These are phyloP conservation scores for Fusarium goolgardi DNA, from an alignment of 2,329 filamentous ascomycete genomes.

Conservation along the genomic window DNA sequence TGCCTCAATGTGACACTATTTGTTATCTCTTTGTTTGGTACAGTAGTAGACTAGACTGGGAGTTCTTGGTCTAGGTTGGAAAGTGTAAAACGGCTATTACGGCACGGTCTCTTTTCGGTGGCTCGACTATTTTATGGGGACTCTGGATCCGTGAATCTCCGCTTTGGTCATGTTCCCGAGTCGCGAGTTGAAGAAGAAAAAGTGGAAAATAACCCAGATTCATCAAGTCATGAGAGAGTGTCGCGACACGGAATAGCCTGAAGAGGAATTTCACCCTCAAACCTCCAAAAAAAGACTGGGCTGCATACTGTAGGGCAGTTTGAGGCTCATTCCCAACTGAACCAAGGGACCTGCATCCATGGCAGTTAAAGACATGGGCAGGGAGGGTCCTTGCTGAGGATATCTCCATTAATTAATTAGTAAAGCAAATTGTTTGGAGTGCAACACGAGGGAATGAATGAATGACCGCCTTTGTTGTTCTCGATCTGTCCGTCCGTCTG, in stretches of 20 bases:
- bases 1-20: neutral
- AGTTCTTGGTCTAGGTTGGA: neutral
- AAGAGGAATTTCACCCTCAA: slow-evolving; percentile 3
- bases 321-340: neutral
- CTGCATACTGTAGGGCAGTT: slow-evolving; percentile 21
- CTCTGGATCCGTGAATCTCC: slow-evolving; percentile 9
- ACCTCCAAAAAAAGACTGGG: neutral
- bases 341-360: neutral
- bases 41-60: neutral
- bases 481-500: neutral
- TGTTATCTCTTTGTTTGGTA: neutral
- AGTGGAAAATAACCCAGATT: slow-evolving; percentile 10
- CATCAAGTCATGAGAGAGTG: too few species aligned
- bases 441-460: neutral
- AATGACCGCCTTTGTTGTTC: neutral
- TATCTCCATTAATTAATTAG: neutral
- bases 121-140: slow-evolving; percentile 13
- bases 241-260: neutral
- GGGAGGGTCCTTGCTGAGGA: neutral
- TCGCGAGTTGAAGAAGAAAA: slow-evolving; percentile 12
- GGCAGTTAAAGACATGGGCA: neutral
- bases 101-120: slow-evolving; percentile 41
- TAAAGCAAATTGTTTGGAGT: too few species aligned
- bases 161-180: slow-evolving; percentile 17
- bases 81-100: slow-evolving; percentile 18